These are phyloP conservation scores for Bremia lactucae DNA, from an alignment of 352 stramenopile species.

Conservation along the genomic window DNA sequence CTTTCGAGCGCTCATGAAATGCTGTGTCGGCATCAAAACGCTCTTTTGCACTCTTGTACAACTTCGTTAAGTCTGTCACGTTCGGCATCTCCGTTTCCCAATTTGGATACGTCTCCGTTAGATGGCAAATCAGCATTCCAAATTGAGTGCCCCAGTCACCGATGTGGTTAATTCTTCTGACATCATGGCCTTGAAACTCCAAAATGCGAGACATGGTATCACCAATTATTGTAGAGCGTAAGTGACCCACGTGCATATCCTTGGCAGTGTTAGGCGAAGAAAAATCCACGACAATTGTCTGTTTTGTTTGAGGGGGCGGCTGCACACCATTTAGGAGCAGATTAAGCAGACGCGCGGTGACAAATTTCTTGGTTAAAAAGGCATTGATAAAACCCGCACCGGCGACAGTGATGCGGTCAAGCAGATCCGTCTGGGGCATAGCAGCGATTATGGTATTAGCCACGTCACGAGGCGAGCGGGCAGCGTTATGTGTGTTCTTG, in stretches of 20 bases:
- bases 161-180: conserved; percentile 80
- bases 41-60: conserved; percentile 89
- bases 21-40: conserved; percentile 93
- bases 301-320: conserved; percentile 68
- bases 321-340: conserved; percentile 71
- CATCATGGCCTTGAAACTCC: conserved; percentile 79
- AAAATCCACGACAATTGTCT: conserved; percentile 75
- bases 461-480: conserved; percentile 74
- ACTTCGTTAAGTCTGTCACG: conserved; percentile 93
- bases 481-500: conserved; percentile 78
- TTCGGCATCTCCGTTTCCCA: conserved; percentile 89
- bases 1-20: conserved; percentile 94
- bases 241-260: conserved; percentile 84
- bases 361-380: conserved; percentile 83
- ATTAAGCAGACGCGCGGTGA: conserved; percentile 51
- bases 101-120: conserved; percentile 95
- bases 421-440: conserved; percentile 69
- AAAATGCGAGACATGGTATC: conserved; percentile 80
- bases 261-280: conserved; percentile 84
- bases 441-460: conserved; percentile 84
- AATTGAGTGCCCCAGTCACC: conserved; percentile 92
- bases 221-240: conserved; percentile 88
- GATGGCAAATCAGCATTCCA: conserved; percentile 99
- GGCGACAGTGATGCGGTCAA: conserved; percentile 88
- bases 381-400: conserved; percentile 97